Conservation (phyloP, 495 filamentous ascomycete genomes). For the Endocarpon pusillum region DNA sequence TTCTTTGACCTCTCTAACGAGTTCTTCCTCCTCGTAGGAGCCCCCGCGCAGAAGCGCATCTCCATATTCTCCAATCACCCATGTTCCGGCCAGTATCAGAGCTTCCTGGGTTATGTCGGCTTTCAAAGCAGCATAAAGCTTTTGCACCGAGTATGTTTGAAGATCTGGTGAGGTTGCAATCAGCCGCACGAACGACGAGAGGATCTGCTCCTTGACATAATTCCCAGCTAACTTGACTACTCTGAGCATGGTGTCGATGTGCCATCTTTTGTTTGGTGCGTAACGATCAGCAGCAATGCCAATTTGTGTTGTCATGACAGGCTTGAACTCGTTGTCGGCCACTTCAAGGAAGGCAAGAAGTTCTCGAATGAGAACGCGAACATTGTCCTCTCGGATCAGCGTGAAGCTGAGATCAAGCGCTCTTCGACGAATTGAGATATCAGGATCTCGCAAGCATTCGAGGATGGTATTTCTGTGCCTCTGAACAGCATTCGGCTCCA, state of each 20-base stretch:
- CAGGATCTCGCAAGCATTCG: slow-evolving; percentile 91
- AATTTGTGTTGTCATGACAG: slow-evolving; percentile 91
- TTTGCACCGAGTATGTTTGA: slow-evolving; percentile 91
- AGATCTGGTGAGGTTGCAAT: slow-evolving; percentile 89
- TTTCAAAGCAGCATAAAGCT: slow-evolving; percentile 76
- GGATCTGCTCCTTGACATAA: slow-evolving; percentile 92
- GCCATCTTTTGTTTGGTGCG: slow-evolving; percentile 94
- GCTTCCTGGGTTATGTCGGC: slow-evolving; percentile 96
- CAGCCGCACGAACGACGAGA: slow-evolving; percentile 89
- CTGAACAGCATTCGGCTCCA: slow-evolving; percentile 95
- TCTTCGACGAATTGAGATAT: slow-evolving; percentile 90
- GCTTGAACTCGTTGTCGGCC: slow-evolving; percentile 96
- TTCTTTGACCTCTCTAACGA: slow-evolving; percentile 79
- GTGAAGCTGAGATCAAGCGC: slow-evolving; percentile 96
- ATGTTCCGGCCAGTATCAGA: slow-evolving; percentile 81
- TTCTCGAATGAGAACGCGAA: slow-evolving; percentile 81
- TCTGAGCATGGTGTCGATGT: slow-evolving; percentile 92
- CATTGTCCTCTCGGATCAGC: slow-evolving; percentile 89
- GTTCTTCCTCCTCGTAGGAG: slow-evolving; percentile 87
- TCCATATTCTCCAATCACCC: slow-evolving; percentile 96
- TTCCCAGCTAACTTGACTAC: slow-evolving; percentile 87
- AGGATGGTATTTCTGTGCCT: slow-evolving; percentile 93
- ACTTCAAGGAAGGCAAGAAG: slow-evolving; percentile 89
- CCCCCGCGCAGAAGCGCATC: slow-evolving; percentile 76
- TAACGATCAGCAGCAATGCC: slow-evolving; percentile 92